phyloP scores from a whole-genome alignment of 495 filamentous ascomycete species.

The Sporormia fimetaria region DNA sequence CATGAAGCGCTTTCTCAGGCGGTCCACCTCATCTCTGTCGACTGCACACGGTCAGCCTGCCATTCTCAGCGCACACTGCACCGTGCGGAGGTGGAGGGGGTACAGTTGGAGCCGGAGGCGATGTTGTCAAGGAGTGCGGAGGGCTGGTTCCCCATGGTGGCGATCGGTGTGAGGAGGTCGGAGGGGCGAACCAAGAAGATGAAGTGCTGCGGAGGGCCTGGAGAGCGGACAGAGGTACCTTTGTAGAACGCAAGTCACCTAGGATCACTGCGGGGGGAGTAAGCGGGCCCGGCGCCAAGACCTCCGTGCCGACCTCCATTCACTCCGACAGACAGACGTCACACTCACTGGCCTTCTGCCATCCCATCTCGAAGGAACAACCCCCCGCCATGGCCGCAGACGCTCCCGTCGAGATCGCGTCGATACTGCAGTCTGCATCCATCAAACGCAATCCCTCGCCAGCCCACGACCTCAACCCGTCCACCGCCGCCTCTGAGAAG shows the following conservation, averaged over 20 bases:
- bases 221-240: no score
- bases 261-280: no score
- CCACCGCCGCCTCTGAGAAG: slow-evolving; percentile 46
- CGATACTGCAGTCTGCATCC: slow-evolving; percentile 67
- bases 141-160: slow-evolving; percentile 64
- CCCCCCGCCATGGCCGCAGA: slow-evolving; percentile 19
- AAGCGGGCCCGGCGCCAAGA: no score
- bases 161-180: slow-evolving; percentile 8
- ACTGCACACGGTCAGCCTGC: slow-evolving; percentile 44
- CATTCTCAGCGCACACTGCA: slow-evolving; percentile 18
- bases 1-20: slow-evolving; percentile 94
- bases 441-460: slow-evolving; percentile 58
- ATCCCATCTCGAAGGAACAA: not conserved
- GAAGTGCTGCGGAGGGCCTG: slow-evolving; percentile 9
- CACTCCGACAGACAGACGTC: no score
- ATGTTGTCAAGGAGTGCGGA: slow-evolving; percentile 88
- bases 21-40: slow-evolving; percentile 91
- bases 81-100: slow-evolving; percentile 23
- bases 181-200: not conserved
- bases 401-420: slow-evolving; percentile 50
- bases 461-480: slow-evolving; percentile 67
- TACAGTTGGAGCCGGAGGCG: slow-evolving; percentile 93
- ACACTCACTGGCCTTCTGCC: no score
- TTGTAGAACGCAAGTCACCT: no score
- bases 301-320: no score